Evolutionary conservation across 2,329 filamentous ascomycete genomes (phyloP), one percentile per base, ranked within the genome.

Genomic region (Orbilia ellipsospora): DNA sequence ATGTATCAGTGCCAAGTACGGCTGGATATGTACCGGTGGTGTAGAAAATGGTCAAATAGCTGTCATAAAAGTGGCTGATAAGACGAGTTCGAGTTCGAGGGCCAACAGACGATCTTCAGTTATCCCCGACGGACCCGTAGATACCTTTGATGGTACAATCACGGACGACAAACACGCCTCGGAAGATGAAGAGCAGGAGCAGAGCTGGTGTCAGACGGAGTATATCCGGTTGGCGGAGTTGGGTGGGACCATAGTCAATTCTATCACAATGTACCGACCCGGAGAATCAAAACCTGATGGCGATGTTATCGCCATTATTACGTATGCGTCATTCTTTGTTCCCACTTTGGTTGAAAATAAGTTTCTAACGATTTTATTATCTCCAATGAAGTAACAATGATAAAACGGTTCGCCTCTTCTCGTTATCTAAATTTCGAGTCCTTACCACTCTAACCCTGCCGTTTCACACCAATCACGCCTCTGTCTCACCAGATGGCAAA

Each of bases 1-100:
- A 83, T 98, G 94, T 82, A 88, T 97, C 5, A 91, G 92, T n/a
- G 91, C 92, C 6, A 90, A 89, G 63, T 88, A 92, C 80, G 93
- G 93, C 62, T 98, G 92, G 90, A 87, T 98, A 44, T 97, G 92
- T 80, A 92, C 94, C 55, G 95, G 94, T 55, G 94, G 94, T 48
- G 86, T 87, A 73, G 91, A 96, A 80, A 88, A 89, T 78, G 95
- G 95, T 69, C 91, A 96, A 81, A 97, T 96, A 81, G 90, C 92
- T 31, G 90, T 93, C 66, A 90, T 97, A 80, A 89, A 87, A 78
- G 84, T 94, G 51, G 68, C 66, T 16, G 73, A 66, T 28, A 52
- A 51, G 23, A 4, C 66, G 15, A 36, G 16, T 26, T n/a, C 54
- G 12, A 18, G 15, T 40, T 52, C 73, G n/a, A 48, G 54, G 0